phyloP scores from a whole-genome alignment of 352 stramenopile genomes.

The Globisporangium sylvaticum region DNA sequence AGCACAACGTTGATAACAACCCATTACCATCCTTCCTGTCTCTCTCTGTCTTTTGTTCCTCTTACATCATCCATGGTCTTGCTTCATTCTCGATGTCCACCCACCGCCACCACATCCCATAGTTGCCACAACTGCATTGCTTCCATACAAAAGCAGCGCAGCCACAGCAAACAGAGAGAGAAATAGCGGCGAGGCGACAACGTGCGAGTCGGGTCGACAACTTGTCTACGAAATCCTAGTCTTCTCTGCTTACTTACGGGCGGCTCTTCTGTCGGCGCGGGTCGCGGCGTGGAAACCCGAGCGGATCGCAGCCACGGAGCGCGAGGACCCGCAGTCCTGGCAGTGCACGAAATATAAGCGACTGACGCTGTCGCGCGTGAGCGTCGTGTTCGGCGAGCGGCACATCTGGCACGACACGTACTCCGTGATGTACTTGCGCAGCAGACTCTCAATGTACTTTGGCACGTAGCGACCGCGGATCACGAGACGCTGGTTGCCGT shows the following conservation, averaged over 20 bases:
- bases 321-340: conserved; percentile 95
- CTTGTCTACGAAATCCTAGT: conserved; percentile 12
- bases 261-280: conserved; percentile 79
- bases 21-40: background rate
- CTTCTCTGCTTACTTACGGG: conserved; percentile 68
- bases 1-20: background rate
- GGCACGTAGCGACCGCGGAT: conserved; percentile 97
- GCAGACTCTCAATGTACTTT: conserved; percentile 99
- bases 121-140: background rate
- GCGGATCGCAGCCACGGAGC: conserved; percentile 96
- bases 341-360: conserved; percentile 99
- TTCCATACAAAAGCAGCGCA: background rate
- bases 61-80: conserved; percentile 6
- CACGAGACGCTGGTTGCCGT: conserved; percentile 98
- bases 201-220: background rate
- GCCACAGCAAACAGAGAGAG: background rate
- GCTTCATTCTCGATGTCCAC: background rate
- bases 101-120: background rate
- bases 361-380: conserved; percentile 95
- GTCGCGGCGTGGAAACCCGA: conserved; percentile 97
- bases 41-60: background rate
- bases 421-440: conserved; percentile 99
- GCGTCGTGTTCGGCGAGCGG: conserved; percentile 96
- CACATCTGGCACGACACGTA: conserved; percentile 99
- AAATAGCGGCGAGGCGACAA: background rate